Evolutionary conservation across 108 stramenopile genomes (phyloP).

Genomic region (Cylindrotheca closterium): DNA sequence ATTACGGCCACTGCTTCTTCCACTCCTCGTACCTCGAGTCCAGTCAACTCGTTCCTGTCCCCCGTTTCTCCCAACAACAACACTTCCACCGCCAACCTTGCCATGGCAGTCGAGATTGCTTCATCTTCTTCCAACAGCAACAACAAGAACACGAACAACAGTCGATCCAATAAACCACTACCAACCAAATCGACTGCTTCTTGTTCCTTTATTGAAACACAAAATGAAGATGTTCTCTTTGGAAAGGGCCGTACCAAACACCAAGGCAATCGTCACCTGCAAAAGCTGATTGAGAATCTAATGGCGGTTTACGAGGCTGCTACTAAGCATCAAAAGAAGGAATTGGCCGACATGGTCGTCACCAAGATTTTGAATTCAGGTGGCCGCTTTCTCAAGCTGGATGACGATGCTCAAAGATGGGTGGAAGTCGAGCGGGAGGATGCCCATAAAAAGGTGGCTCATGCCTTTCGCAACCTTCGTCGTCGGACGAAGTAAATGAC

Average conservation of each 20-base stretch:
- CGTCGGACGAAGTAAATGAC: not conserved
- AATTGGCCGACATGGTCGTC: not conserved
- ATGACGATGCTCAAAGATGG: not conserved
- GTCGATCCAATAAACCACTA: too few species aligned
- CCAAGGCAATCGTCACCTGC: not conserved
- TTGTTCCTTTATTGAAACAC: not conserved
- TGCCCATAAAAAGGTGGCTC: not conserved
- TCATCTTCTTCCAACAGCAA: too few species aligned
- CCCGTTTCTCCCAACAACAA: too few species aligned
- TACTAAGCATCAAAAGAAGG: not conserved
- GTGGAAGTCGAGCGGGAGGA: not conserved
- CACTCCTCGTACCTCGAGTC: too few species aligned
- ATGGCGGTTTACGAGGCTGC: not conserved
- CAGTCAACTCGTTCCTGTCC: too few species aligned
- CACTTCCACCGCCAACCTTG: too few species aligned
- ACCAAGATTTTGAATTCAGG: not conserved
- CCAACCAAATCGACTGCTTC: too few species aligned
- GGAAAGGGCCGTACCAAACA: not conserved
- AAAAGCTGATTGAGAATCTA: not conserved
- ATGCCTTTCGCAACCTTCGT: not conserved
- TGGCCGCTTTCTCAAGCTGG: not conserved
- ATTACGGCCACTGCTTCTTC: too few species aligned
- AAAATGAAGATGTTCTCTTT: not conserved
- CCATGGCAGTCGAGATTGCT: too few species aligned
- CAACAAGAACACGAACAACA: too few species aligned